Evolutionary conservation across 192 early-diverging fungal species (phyloP), one percentile per base, ranked within the genome.

Genomic region (Gaertneriomyces semiglobifer): DNA sequence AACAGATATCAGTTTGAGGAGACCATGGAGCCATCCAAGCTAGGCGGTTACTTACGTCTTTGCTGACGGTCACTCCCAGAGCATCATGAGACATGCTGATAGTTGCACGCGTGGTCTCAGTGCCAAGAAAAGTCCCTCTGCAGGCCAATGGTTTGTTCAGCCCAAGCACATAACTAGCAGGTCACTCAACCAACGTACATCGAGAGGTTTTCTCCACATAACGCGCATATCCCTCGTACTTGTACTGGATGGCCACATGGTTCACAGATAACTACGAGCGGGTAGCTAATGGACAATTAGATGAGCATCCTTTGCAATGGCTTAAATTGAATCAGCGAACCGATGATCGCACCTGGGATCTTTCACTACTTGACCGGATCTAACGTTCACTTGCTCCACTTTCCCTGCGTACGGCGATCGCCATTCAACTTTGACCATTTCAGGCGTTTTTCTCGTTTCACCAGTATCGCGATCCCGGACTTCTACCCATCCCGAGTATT

Each of bases 21-120:
- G 7, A 16, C 11, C 12, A 69, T 53, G n/a, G 40, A 39, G 25
- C 38, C 43, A 47, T 48, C 62, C 0, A 58, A 18, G 7, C 0
- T 38, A 14, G 8, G 33, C 10, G 20, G 6, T 20, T 5, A 51
- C 67, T 42, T 67, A 87, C 87, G 59, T 73, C 59, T 12, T 65
- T 53, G 61, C 84, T 87, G 39, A 94, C 89, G 18, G 79, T 86
- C 4, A 96, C 79, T 10, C 87, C 89, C 20, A 66, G 72, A 0
- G 77, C 69, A 69, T 92, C 87, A 76, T 93, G 89, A 12, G 88
- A 80, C 83, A 96, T 90, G 69, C 77, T 79, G 55, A 96, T 91
- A 14, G 80, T 86, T 7, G 92, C 90, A 43, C 81, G 74, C 10
- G 74, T 57, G 20, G 79, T 76, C 16, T 90, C 84, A 16, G 74